phyloP scores from a whole-genome alignment of 106 monocot species.

The Triglochin maritima region DNA sequence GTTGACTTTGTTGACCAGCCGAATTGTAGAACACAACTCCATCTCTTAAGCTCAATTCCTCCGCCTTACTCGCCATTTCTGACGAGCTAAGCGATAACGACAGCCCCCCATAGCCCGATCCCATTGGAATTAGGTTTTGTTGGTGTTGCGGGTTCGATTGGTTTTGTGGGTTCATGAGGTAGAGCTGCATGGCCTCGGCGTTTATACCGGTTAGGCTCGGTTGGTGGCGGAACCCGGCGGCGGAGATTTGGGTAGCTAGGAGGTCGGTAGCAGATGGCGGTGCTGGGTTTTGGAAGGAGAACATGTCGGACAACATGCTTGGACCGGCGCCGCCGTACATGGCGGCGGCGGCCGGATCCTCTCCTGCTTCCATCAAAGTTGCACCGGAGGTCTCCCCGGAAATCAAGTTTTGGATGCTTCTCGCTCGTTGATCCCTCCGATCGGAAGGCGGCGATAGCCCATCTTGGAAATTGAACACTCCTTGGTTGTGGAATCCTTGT shows the following conservation, averaged over 20 bases:
- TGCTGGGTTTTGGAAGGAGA: slow-evolving; percentile 41
- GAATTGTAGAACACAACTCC: slow-evolving; percentile 34
- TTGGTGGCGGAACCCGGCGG: slow-evolving; percentile 4
- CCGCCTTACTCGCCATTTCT: slow-evolving; percentile 49
- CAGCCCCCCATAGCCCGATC: slow-evolving; percentile 21
- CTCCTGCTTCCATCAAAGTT: not conserved
- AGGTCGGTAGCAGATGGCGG: slow-evolving; percentile 39
- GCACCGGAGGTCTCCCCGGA: slow-evolving; percentile 10
- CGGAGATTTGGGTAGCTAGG: slow-evolving; percentile 43
- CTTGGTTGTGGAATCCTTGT: slow-evolving; percentile 51
- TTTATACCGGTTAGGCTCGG: slow-evolving; percentile 21
- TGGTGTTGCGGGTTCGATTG: slow-evolving; percentile 19
- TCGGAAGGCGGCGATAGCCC: slow-evolving; percentile 40
- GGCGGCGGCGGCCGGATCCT: slow-evolving; percentile 17
- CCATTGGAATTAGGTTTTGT: slow-evolving; percentile 14
- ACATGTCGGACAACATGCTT: slow-evolving; percentile 84
- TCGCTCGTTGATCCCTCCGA: slow-evolving; percentile 28
- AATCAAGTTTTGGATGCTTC: slow-evolving; percentile 14
- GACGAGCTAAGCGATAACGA: slow-evolving; percentile 60
- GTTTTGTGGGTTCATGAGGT: slow-evolving; percentile 39
- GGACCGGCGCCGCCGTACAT: slow-evolving; percentile 16
- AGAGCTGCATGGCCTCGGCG: slow-evolving; percentile 58
- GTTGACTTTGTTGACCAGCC: slow-evolving; percentile 9
- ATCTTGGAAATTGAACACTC: slow-evolving; percentile 46
- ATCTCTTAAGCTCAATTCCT: slow-evolving; percentile 38